These are phyloP conservation scores for Corymbia citriodora DNA, from an alignment of 441 rosid species.

Conservation along the genomic window DNA sequence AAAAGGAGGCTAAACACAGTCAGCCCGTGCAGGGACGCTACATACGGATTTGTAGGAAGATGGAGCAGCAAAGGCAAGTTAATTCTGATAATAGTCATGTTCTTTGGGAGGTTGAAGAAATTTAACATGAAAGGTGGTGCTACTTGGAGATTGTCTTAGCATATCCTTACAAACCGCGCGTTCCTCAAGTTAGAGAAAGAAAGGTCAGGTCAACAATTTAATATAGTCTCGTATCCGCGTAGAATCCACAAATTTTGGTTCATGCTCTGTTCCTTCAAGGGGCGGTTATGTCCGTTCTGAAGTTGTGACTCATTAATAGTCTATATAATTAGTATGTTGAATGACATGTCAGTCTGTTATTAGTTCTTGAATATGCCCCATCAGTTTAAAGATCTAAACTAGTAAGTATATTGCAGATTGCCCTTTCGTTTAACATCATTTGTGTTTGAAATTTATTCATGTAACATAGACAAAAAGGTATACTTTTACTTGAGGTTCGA, in stretches of 20 bases:
- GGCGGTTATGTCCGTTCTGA: not conserved
- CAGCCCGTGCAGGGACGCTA: not conserved
- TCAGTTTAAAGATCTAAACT: not conserved
- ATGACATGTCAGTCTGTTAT: not conserved
- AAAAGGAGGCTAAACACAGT: not conserved
- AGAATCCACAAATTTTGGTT: not conserved
- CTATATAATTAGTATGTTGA: not conserved
- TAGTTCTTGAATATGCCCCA: not conserved
- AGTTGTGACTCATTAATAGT: not conserved
- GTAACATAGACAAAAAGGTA: not conserved
- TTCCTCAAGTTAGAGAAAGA: not conserved
- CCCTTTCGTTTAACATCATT: not conserved
- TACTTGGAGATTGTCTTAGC: conserved; percentile 6
- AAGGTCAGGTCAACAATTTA: not conserved
- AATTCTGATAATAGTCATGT: conserved; percentile 7
- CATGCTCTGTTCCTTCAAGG: not conserved
- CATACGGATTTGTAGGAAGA: conserved; percentile 1
- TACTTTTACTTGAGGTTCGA: not conserved
- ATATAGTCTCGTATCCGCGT: not conserved
- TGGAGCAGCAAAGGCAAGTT: conserved; percentile 6
- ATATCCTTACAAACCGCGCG: not conserved
- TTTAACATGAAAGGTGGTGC: conserved; percentile 6
- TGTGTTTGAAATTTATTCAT: not conserved
- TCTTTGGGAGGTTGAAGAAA: conserved; percentile 16
- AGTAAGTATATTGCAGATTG: not conserved